Evolutionary conservation across 805 yeast species (phyloP).

Genomic region (Candida corydali): DNA sequence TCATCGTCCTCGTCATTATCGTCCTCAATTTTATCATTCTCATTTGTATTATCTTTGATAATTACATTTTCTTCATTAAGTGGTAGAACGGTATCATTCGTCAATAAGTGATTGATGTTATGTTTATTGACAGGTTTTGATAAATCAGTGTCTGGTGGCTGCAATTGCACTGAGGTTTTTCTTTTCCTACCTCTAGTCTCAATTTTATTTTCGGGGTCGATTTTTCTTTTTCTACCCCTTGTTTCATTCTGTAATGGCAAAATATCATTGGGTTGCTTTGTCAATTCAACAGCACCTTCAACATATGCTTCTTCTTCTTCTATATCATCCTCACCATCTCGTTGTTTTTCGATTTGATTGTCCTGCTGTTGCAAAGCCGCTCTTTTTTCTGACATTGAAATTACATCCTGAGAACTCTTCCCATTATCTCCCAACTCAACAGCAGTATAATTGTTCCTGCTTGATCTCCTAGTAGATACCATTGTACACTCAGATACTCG

Average conservation of each 20-base stretch:
- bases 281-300: not conserved
- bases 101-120: conserved; percentile 9
- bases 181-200: conserved; percentile 10
- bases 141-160: not conserved
- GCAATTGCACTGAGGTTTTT: not conserved
- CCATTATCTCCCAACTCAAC: conserved; percentile 9
- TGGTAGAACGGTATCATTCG: conserved; percentile 4
- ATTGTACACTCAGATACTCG: no score
- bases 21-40: not conserved
- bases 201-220: not conserved
- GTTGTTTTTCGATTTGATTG: not conserved
- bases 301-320: not conserved
- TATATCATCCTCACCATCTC: not conserved
- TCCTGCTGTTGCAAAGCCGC: not conserved
- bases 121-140: conserved; percentile 3
- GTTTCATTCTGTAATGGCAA: conserved; percentile 2
- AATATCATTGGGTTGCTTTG: not conserved
- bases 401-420: conserved; percentile 1
- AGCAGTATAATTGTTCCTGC: not conserved
- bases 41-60: not conserved
- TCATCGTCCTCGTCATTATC: no score
- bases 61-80: not conserved
- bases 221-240: conserved; percentile 9
- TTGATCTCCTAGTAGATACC: conserved; percentile 10
- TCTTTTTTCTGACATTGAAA: not conserved